Evolutionary conservation across 2,329 filamentous ascomycete genomes (phyloP).

Genomic region (Graphilbum ipis-grandicollis): DNA sequence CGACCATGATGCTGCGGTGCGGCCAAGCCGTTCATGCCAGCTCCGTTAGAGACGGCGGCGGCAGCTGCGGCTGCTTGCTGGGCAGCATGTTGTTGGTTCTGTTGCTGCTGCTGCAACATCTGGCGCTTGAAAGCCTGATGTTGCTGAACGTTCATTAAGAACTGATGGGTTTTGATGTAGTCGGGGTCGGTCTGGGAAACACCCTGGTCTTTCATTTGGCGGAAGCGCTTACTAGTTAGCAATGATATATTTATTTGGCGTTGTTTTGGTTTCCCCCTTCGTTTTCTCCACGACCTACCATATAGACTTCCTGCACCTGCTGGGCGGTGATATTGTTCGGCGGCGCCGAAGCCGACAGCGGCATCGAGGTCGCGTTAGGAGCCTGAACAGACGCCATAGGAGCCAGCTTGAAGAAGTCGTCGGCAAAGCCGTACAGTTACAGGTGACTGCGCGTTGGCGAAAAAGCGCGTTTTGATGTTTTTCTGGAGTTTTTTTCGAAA

Average conservation of each 20-base stretch:
- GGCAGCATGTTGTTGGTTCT: conserved; percentile 13
- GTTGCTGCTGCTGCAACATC: conserved; percentile 22
- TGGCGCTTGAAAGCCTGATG: conserved; percentile 14
- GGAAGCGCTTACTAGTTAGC: too few species aligned
- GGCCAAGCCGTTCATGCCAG: not conserved
- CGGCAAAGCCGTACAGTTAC: too few species aligned
- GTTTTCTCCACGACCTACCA: conserved; percentile 5
- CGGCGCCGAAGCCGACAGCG: conserved; percentile 45
- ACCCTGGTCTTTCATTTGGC: conserved; percentile 74
- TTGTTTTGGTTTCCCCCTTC: too few species aligned
- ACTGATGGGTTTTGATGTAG: conserved; percentile 63
- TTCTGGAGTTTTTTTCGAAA: too few species aligned
- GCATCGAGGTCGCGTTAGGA: conserved; percentile 40
- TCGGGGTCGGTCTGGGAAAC: conserved; percentile 73
- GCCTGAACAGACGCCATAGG: conserved; percentile 70
- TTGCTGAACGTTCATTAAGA: conserved; percentile 47
- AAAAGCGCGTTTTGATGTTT: not conserved
- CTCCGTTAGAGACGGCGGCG: conserved; percentile 21
- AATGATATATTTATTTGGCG: too few species aligned
- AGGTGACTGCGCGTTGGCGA: not conserved
- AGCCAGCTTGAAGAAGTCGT: too few species aligned
- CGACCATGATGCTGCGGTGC: not conserved
- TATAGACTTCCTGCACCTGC: conserved; percentile 55
- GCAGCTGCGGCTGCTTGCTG: conserved; percentile 16
- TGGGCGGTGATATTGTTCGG: conserved; percentile 55